Evolutionary conservation across 148 eudicot genomes (phyloP), one percentile per base, ranked within the genome.

Genomic region (Talinum fruticosum): DNA sequence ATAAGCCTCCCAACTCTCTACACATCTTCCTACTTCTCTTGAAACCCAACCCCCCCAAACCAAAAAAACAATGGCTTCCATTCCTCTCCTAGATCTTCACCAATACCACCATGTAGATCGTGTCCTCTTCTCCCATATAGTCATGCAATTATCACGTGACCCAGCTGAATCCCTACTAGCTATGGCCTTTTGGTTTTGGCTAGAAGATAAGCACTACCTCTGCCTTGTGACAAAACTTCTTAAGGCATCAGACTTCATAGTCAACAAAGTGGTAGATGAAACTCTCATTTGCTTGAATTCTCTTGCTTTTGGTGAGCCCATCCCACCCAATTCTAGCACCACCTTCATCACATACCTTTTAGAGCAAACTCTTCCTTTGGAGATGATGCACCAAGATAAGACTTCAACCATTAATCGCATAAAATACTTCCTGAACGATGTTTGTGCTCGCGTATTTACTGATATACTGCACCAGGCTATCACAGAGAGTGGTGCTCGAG

Each of bases 171-270:
- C 74, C 3, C 1, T 77, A 14, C 74, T 77, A 53, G 62, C 64
- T 2, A 73, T 73, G 70, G 74, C 84, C 13, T 77, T 82, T 53
- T 77, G 80, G 75, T 54, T 81, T 57, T 77, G 84, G 84, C 49
- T 82, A n/a, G 80, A 77, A 29, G 53, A 78, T 32, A 75, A 76
- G n/a, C 47, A 21, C 12, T 29, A 34, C 16, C 83, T 73, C 12
- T 30, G 67, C 71, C 45, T 77, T 5, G 36, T 73, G 13, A 24
- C 69, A 26, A 66, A 73, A 73, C 80, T 76, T 37, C 74, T 53
- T 0, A 16, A 2, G 14, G 79, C 76, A 19, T n/a, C 77, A 15
- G 6, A 38, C 61, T 72, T 49, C 57, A 45, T 72, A 23, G 49
- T 81, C 13, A 72, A 45, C 69, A 81, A 53, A 67, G 72, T 65